Base-by-base conservation (phyloP, 1,284 basidiomycete species). In the Cryptococcus floricola region DNA sequence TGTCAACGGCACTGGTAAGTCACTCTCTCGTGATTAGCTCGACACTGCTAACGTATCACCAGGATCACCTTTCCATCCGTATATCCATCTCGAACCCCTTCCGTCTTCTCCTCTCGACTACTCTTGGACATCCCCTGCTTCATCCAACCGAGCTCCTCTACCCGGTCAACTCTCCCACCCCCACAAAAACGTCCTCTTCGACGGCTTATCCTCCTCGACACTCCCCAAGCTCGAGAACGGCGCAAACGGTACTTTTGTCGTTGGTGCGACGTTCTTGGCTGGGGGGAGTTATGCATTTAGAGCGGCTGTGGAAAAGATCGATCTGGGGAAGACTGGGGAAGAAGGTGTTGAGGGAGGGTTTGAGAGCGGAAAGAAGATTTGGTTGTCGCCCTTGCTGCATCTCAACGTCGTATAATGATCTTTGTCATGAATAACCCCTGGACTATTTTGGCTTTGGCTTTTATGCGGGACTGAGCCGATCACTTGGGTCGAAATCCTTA, bases 191-290 rank as follows among this genome's bases (percentile, higher is more conserved):
- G 71, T 90, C 52, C 76, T 89, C 16, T 82, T 83, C 62, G 87
- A 92, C 70, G 89, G 90, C 8, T 73, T 82, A 7, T 74, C 84
- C 14, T 77, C 79, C 5, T 81, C 85, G 41, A 79, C 88, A 38
- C 79, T 85, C 3, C 64, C 89, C 2, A 83, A 88, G 38, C 77
- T 77, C 7, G 37, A 80, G 38, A 74, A 76, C 9, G 85, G 84
- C 0, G 80, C 84, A 55, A 80, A 80, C 12, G 77, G 76, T 39
- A 78, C 80, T 38, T 68, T 85, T n/a, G 80, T 83, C 44, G 78
- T 84, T 0, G 81, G 85, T 2, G 65, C 91, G 4, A 87, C 85
- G 59, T 90, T 95, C 74, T 80, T 94, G 19, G 82, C 88, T 7
- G 78, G 80, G 47, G 91, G 91, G 5, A 71, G 78, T 41, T 93